A percentile compares a stretch with the other conserved stretches of the same genome.
phyloP scores from a whole-genome alignment of 108 stramenopile species.

The Fragilaria radians region DNA sequence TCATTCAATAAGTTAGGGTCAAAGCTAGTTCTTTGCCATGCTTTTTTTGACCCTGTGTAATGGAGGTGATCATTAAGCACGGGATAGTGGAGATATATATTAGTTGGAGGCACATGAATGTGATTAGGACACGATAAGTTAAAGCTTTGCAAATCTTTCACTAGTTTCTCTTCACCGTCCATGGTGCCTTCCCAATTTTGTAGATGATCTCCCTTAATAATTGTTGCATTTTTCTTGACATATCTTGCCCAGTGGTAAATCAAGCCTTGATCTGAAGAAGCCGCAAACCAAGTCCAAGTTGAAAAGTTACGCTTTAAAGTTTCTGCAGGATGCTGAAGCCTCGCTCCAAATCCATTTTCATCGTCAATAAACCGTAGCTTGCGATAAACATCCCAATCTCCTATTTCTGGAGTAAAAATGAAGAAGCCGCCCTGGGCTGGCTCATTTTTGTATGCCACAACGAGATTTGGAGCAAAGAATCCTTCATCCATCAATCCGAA shows the following conservation, averaged over 20 bases:
- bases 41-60: not conserved
- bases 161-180: not conserved
- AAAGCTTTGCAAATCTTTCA: not conserved
- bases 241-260: constrained; percentile 32
- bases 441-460: constrained; percentile 27
- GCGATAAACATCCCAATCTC: constrained; percentile 18
- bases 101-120: not conserved
- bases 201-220: constrained; percentile 5
- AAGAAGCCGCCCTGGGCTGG: constrained; percentile 43
- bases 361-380: constrained; percentile 5
- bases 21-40: not conserved
- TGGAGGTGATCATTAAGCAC: not conserved
- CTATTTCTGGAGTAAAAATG: constrained; percentile 37
- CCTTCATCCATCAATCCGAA: constrained; percentile 30
- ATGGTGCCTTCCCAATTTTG: not conserved
- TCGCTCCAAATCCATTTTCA: not conserved
- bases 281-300: constrained; percentile 38
- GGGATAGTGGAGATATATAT: not conserved
- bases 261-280: constrained; percentile 46
- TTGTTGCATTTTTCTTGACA: constrained; percentile 10
- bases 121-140: not conserved
- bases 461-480: constrained; percentile 30
- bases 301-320: not conserved
- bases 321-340: not conserved
- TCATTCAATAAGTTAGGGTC: not conserved